Evolutionary conservation across 1,284 basidiomycete genomes (phyloP).

Genomic region (Apiotrichum siamense): DNA sequence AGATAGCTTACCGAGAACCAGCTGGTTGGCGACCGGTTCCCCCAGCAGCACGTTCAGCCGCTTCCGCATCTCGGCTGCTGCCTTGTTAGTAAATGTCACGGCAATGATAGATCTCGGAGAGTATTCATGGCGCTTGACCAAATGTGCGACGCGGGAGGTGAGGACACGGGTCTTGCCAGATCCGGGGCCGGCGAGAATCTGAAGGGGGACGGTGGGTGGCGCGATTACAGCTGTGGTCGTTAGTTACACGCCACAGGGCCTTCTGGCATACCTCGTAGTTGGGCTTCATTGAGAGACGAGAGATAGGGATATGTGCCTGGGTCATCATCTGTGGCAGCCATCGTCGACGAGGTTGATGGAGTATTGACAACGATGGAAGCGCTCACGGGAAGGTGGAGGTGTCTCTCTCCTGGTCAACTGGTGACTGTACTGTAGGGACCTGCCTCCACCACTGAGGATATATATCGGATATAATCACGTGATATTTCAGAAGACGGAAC

Average conservation of each 20-base stretch:
- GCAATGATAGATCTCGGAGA: conserved; percentile 64
- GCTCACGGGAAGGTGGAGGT: neutral
- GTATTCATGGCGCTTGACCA: conserved; percentile 58
- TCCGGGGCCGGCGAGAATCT: conserved; percentile 79
- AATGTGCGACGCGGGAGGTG: conserved; percentile 69
- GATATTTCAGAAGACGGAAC: no score
- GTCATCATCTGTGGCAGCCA: neutral
- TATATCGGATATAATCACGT: neutral
- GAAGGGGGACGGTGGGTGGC: conserved; percentile 59
- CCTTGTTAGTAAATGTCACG: conserved; percentile 83
- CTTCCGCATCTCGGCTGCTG: conserved; percentile 79
- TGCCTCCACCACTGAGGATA: neutral
- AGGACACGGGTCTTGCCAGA: conserved; percentile 67
- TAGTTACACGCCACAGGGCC: neutral
- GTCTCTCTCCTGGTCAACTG: neutral
- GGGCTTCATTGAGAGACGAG: conserved; percentile 33
- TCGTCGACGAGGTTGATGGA: neutral
- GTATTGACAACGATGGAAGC: neutral
- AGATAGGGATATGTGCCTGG: conserved; percentile 29
- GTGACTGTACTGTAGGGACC: neutral
- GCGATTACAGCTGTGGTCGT: conserved; percentile 58
- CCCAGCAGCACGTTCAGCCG: conserved; percentile 69
- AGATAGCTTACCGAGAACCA: conserved; percentile 57
- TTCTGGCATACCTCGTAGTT: conserved; percentile 28
- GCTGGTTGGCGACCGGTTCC: conserved; percentile 54